A percentile compares a stretch with the other conserved stretches of the same genome.
These are phyloP conservation scores for Scheffersomyces stambukii DNA, from an alignment of 1,139 yeast genomes.

Conservation along the genomic window DNA sequence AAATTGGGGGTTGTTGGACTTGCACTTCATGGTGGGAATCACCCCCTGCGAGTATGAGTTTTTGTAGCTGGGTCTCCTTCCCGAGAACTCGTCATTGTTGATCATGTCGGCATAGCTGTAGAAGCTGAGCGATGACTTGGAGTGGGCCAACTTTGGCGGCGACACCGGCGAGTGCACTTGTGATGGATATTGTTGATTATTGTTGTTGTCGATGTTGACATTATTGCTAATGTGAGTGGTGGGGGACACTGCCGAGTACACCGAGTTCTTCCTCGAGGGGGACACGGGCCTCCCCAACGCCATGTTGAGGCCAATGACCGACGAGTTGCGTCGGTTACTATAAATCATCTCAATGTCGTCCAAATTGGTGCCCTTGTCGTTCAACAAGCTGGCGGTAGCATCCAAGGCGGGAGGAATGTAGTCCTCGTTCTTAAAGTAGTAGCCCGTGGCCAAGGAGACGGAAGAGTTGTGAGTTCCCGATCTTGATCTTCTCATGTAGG, in stretches of 20 bases:
- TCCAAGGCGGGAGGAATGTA: conserved; percentile 81
- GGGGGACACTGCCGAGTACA: conserved; percentile 16
- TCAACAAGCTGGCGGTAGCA: conserved; percentile 64
- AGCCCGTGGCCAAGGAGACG: conserved; percentile 18
- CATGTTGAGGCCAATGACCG: conserved; percentile 56
- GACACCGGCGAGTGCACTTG: conserved; percentile 25
- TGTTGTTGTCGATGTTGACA: conserved; percentile 1
- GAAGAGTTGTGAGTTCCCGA: conserved; percentile 27
- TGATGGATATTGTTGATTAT: conserved; percentile 3
- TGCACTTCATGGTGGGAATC: conserved; percentile 19
- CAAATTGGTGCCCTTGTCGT: conserved; percentile 54
- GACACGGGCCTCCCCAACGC: conserved; percentile 49
- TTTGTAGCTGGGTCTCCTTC: conserved; percentile 15
- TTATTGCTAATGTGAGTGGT: not conserved
- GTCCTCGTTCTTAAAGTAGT: conserved; percentile 46
- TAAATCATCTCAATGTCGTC: conserved; percentile 69
- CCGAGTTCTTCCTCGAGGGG: conserved; percentile 42
- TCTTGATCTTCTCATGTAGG: conserved; percentile 13
- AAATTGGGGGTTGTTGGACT: conserved; percentile 38
- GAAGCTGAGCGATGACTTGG: conserved; percentile 58
- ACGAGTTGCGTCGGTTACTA: conserved; percentile 47
- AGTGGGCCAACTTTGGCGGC: conserved; percentile 36
- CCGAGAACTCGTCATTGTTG: conserved; percentile 54
- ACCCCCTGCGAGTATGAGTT: conserved; percentile 4
- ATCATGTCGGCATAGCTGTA: conserved; percentile 80